These are phyloP conservation scores for Grammothele lineata DNA, from an alignment of 768 basidiomycete species.

Conservation along the genomic window DNA sequence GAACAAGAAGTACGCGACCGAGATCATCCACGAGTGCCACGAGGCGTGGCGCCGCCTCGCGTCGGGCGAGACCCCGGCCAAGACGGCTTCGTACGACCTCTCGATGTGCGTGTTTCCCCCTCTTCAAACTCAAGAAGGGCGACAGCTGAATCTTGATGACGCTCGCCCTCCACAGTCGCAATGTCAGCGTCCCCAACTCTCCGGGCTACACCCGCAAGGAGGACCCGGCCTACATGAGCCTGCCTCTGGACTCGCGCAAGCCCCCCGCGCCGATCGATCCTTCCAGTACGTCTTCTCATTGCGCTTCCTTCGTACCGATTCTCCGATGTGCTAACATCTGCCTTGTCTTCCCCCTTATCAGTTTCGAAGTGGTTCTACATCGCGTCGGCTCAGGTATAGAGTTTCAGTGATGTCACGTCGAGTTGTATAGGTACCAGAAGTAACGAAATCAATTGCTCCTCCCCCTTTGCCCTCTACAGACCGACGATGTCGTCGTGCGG, in stretches of 20 bases:
- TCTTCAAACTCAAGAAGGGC: too few species aligned
- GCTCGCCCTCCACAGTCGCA: slow-evolving; percentile 48
- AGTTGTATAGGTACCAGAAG: slow-evolving; percentile 14
- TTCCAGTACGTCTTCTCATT: slow-evolving; percentile 63
- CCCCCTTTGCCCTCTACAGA: too few species aligned
- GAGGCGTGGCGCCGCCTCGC: slow-evolving; percentile 97
- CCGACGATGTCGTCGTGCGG: slow-evolving; percentile 3
- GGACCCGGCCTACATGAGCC: slow-evolving; percentile 56
- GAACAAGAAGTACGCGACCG: slow-evolving; percentile 99
- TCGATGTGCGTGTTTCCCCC: slow-evolving; percentile 64
- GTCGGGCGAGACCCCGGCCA: slow-evolving; percentile 71
- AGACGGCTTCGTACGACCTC: slow-evolving; percentile 68
- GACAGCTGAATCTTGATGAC: too few species aligned
- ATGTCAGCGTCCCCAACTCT: slow-evolving; percentile 72
- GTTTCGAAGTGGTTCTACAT: slow-evolving; percentile 96
- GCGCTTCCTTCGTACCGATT: too few species aligned
- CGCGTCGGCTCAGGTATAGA: slow-evolving; percentile 76
- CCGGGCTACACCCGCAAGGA: slow-evolving; percentile 60
- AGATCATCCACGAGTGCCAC: slow-evolving; percentile 98
- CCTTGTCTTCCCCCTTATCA: slow-evolving; percentile 22
- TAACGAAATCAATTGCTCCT: slow-evolving; percentile 7
- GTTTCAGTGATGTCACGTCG: slow-evolving; percentile 5
- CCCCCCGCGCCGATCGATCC: slow-evolving; percentile 88
- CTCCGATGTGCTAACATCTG: not conserved
- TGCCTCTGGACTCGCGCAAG: slow-evolving; percentile 79